Conservation (phyloP, 169 alveolate genomes). For the Eimeria maxima region DNA sequence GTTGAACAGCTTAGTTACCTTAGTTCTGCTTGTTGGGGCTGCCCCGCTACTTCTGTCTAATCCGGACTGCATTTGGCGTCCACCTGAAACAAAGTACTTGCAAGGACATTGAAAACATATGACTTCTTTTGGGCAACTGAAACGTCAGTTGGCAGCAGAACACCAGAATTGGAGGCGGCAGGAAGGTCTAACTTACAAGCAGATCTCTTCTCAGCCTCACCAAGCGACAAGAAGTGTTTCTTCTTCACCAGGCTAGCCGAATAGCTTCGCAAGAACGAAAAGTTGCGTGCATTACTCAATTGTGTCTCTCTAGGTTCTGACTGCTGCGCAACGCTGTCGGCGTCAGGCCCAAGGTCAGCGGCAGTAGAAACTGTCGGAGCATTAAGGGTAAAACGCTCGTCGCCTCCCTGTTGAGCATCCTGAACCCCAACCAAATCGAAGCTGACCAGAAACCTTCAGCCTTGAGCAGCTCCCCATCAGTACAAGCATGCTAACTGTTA, state of each 20-base stretch:
- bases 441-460: background rate
- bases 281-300: background rate
- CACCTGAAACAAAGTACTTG: background rate
- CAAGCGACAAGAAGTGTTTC: conserved; percentile 25
- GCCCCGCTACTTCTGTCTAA: background rate
- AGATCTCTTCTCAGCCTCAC: background rate
- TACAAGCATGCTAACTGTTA: background rate
- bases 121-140: background rate
- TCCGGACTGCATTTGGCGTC: background rate
- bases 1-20: background rate
- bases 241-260: background rate
- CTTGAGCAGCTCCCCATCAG: background rate
- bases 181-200: background rate
- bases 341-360: background rate
- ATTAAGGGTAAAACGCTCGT: no score
- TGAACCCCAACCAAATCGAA: background rate
- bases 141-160: no score
- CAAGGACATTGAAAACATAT: background rate
- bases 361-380: background rate
- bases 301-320: background rate
- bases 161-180: background rate
- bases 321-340: background rate
- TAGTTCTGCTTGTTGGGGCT: background rate
- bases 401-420: background rate
- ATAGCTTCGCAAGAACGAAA: conserved; percentile 37